These are phyloP conservation scores for Tephrocybe sp. DNA, from an alignment of 768 basidiomycete genomes.

Conservation along the genomic window DNA sequence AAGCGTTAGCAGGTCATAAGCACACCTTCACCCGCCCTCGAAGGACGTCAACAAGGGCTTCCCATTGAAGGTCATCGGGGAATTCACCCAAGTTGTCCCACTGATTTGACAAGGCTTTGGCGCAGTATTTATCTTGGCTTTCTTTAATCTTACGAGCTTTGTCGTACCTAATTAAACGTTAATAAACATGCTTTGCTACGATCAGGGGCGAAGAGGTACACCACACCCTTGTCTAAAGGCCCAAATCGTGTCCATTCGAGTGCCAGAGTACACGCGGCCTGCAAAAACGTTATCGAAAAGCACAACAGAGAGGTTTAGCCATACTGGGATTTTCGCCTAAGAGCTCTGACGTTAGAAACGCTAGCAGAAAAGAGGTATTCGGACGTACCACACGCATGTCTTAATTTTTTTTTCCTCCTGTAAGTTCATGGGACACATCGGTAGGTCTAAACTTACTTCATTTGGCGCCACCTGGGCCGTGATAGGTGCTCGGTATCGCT, in stretches of 20 bases:
- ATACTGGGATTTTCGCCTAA: conserved; percentile 58
- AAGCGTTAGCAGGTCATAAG: neutral
- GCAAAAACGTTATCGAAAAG: neutral
- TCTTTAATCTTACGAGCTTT: conserved; percentile 65
- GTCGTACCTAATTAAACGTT: conserved; percentile 46
- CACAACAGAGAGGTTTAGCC: conserved; percentile 16
- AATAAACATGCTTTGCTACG: too few relatives aligned
- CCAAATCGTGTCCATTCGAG: conserved; percentile 71
- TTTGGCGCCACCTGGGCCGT: conserved; percentile 70
- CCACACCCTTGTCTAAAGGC: conserved; percentile 66
- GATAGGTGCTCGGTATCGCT: conserved; percentile 44
- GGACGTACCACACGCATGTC: conserved; percentile 57
- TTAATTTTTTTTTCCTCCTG: conserved; percentile 23
- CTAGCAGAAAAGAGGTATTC: neutral
- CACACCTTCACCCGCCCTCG: conserved; percentile 73
- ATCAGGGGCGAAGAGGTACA: neutral
- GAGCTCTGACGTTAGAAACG: neutral
- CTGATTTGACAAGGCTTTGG: conserved; percentile 41
- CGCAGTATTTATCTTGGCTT: conserved; percentile 68
- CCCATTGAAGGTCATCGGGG: conserved; percentile 76
- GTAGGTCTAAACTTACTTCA: conserved; percentile 66
- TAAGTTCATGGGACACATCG: neutral
- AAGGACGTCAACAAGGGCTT: conserved; percentile 74
- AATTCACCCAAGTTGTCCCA: conserved; percentile 55
- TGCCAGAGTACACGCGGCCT: conserved; percentile 40